Percentiles rank a stretch among this genome's conserved stretches.
Conservation (phyloP, 768 basidiomycete genomes). For the Rhodotorula taiwanensis region DNA sequence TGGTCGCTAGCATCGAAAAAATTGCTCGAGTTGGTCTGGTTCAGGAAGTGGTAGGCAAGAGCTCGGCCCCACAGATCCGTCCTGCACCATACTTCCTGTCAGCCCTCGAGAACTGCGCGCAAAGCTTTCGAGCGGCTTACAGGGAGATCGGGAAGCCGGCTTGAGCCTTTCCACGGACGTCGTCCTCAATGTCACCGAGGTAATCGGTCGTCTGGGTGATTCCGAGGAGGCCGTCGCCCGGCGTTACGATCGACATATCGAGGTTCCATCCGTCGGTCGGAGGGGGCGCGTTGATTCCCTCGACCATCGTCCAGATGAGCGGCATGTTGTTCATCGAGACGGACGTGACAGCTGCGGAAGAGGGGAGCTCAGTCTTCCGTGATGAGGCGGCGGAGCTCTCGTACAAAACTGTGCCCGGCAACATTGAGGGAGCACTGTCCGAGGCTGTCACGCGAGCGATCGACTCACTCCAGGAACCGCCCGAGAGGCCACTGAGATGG, state of each 20-base stretch:
- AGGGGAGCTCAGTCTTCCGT: neutral
- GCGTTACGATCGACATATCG: conserved; percentile 55
- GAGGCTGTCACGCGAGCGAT: too few species aligned
- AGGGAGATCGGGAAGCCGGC: conserved; percentile 39
- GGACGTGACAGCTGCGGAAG: conserved; percentile 44
- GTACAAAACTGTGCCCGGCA: too few species aligned
- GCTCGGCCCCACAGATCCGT: conserved; percentile 50
- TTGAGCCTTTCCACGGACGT: conserved; percentile 31
- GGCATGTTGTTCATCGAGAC: conserved; percentile 62
- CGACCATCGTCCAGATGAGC: conserved; percentile 44
- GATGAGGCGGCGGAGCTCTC: too few species aligned
- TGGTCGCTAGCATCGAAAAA: conserved; percentile 47
- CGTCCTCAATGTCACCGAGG: conserved; percentile 40
- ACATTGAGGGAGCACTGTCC: too few species aligned
- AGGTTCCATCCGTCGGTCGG: conserved; percentile 55
- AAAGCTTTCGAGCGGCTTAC: neutral
- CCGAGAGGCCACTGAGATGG: conserved; percentile 59
- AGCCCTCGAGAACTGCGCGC: neutral
- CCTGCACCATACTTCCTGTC: neutral
- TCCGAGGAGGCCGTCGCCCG: conserved; percentile 51
- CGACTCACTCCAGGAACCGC: conserved; percentile 38
- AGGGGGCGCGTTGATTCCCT: conserved; percentile 17
- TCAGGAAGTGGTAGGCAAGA: conserved; percentile 58
- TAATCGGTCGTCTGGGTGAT: conserved; percentile 52
- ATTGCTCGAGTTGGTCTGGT: neutral